phyloP scores from a whole-genome alignment of 768 basidiomycete species.

The Tricholoma flavovirens region DNA sequence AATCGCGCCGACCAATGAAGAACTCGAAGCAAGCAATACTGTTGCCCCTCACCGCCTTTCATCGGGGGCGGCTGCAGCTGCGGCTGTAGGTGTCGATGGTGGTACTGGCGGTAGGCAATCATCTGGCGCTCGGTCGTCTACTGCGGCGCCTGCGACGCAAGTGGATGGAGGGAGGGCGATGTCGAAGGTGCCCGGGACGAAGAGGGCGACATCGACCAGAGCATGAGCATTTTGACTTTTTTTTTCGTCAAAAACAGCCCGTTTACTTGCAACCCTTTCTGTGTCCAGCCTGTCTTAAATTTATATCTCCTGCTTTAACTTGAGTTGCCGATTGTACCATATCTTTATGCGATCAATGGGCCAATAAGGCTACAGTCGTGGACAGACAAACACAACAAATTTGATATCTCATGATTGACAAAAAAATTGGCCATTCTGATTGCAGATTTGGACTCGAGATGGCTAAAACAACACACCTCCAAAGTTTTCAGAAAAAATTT shows the following conservation, averaged over 20 bases:
- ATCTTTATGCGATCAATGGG: no score
- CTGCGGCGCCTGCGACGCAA: constrained; percentile 6
- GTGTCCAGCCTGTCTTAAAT: not conserved
- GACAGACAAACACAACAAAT: no score
- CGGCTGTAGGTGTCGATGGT: constrained; percentile 3
- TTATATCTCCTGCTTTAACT: not conserved
- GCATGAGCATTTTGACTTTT: not conserved
- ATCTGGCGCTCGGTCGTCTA: constrained; percentile 6
- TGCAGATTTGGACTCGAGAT: no score
- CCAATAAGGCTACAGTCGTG: no score
- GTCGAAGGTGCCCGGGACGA: constrained; percentile 8
- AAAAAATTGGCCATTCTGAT: no score
- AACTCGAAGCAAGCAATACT: not conserved
- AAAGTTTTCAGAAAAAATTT: no score
- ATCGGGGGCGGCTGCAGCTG: constrained; percentile 5
- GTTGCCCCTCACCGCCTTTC: constrained; percentile 4
- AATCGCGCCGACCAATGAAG: constrained; percentile 15
- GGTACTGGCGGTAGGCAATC: not conserved
- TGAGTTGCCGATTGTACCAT: not conserved
- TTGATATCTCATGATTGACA: no score
- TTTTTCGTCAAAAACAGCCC: not conserved
- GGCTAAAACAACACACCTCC: no score
- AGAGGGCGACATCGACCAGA: constrained; percentile 9
- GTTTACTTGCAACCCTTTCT: no score
- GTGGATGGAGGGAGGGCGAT: constrained; percentile 2